Percentiles rank a stretch among this genome's conserved stretches.
Conservation (phyloP, 2,329 filamentous ascomycete species). For the Colletotrichum sp. region DNA sequence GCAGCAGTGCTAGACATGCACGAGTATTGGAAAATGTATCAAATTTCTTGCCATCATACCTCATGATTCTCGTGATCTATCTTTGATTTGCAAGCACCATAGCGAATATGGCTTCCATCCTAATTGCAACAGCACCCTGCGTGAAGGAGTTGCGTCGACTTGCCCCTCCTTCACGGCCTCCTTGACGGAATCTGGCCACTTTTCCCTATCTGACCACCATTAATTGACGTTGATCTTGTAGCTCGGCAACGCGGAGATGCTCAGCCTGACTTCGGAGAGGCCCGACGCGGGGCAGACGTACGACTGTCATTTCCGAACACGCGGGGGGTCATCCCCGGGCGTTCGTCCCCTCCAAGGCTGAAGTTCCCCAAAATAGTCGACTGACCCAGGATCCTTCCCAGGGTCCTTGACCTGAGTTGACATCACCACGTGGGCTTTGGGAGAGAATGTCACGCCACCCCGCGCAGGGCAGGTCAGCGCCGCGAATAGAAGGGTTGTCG, state of each 20-base stretch:
- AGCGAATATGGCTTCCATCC: background rate
- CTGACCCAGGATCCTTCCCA: background rate
- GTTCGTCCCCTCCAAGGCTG: background rate
- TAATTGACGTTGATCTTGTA: background rate
- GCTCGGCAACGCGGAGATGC: background rate
- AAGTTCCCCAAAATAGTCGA: background rate
- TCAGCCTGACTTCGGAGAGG: background rate
- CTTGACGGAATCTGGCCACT: background rate
- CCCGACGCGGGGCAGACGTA: background rate
- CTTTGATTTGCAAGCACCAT: background rate
- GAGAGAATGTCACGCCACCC: constrained; percentile 21
- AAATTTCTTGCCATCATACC: background rate
- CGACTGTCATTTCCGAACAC: background rate
- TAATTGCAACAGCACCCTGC: background rate
- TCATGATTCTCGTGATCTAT: background rate
- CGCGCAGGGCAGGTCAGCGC: background rate
- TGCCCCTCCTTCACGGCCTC: background rate
- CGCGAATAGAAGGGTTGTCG: background rate
- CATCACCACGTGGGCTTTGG: constrained; percentile 23
- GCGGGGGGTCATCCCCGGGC: background rate
- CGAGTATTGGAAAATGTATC: background rate
- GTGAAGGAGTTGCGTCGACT: background rate
- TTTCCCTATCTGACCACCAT: background rate
- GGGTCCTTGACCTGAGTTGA: background rate
- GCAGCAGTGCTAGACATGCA: background rate